Conservation (phyloP, 495 filamentous ascomycete species). For the Tuber melanosporum region DNA sequence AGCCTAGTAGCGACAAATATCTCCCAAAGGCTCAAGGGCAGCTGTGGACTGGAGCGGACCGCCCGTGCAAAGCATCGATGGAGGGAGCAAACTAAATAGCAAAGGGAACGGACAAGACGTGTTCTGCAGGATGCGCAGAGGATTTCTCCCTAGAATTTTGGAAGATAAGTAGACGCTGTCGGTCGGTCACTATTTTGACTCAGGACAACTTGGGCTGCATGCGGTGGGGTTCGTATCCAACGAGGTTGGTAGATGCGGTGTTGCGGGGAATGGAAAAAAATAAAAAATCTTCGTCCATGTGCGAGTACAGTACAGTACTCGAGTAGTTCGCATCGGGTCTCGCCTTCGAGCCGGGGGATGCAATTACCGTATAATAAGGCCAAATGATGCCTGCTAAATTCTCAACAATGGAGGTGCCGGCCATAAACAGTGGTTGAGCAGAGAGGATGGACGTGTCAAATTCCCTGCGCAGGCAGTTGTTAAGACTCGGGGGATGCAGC, state of each 20-base stretch:
- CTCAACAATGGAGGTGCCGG: neutral
- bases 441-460: neutral
- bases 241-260: neutral
- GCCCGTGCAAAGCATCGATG: neutral
- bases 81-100: neutral
- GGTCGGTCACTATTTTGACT: neutral
- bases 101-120: neutral
- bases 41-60: neutral
- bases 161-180: neutral
- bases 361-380: neutral
- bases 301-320: neutral
- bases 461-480: neutral
- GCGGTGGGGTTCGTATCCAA: neutral
- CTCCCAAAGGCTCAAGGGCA: neutral
- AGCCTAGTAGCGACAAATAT: neutral
- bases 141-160: neutral
- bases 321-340: neutral
- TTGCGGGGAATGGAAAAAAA: neutral
- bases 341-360: neutral
- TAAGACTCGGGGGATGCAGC: neutral
- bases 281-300: neutral
- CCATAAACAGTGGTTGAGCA: neutral
- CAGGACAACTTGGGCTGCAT: neutral
- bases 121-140: neutral
- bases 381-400: constrained; percentile 1